phyloP scores from a whole-genome alignment of 805 yeast species.

The Sugiyamaella valdiviana region DNA sequence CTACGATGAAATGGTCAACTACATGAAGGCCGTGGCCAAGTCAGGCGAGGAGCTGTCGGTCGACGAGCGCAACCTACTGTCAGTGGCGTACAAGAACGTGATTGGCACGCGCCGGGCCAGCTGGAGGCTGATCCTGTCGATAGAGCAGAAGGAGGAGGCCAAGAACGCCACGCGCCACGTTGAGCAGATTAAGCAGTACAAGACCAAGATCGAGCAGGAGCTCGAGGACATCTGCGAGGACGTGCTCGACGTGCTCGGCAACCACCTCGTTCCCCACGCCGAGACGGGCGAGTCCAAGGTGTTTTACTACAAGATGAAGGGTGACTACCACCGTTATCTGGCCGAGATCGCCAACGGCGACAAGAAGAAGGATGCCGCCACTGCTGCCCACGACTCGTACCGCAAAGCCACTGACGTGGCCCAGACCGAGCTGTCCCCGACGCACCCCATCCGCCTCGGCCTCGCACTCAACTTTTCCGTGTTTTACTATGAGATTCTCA shows the following conservation, averaged over 20 bases:
- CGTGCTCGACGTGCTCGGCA: conserved; percentile 78
- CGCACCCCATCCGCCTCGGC: conserved; percentile 98
- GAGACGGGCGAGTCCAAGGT: conserved; percentile 98
- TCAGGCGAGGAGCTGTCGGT: conserved; percentile 72
- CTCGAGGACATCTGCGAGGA: conserved; percentile 94
- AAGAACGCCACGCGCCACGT: conserved; percentile 91
- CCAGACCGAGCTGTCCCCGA: conserved; percentile 95
- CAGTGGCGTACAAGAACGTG: conserved; percentile 97
- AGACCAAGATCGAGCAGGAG: conserved; percentile 91
- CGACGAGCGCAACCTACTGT: conserved; percentile 94
- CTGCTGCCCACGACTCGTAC: conserved; percentile 90
- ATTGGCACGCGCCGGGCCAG: conserved; percentile 99
- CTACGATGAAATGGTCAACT: conserved; percentile 99
- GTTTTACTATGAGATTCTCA: conserved; percentile 95
- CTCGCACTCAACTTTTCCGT: conserved; percentile 97
- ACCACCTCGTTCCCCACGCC: conserved; percentile 89
- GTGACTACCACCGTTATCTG: conserved; percentile 98
- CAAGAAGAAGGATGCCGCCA: conserved; percentile 91
- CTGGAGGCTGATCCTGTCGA: conserved; percentile 98
- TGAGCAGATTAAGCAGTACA: conserved; percentile 85
- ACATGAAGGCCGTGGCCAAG: conserved; percentile 92
- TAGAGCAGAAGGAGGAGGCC: conserved; percentile 98
- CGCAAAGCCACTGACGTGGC: conserved; percentile 97
- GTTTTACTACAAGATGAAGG: conserved; percentile 98
- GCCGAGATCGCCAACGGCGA: conserved; percentile 95